These are phyloP conservation scores for Fusarium tuaranense DNA, from an alignment of 2,329 filamentous ascomycete genomes.

Conservation along the genomic window DNA sequence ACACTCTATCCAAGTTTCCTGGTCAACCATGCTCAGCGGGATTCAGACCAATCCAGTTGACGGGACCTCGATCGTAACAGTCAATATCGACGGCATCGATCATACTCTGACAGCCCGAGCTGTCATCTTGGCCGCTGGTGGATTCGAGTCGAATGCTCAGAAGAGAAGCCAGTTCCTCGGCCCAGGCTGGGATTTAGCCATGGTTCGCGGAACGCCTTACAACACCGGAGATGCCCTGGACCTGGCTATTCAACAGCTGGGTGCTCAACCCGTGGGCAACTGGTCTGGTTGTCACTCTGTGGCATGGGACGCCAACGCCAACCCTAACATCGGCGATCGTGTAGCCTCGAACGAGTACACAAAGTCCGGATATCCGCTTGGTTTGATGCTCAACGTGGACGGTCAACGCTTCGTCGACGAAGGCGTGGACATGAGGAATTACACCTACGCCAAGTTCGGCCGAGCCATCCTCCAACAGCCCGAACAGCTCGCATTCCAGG, in stretches of 20 bases:
- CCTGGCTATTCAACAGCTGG: slow-evolving; percentile 62
- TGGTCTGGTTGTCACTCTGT: slow-evolving; percentile 75
- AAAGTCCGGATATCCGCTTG: slow-evolving; percentile 76
- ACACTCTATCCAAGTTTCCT: slow-evolving; percentile 49
- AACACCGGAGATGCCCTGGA: slow-evolving; percentile 53
- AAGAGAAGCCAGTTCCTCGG: slow-evolving; percentile 68
- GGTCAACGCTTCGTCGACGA: slow-evolving; percentile 75
- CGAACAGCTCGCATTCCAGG: slow-evolving; percentile 69
- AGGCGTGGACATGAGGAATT: slow-evolving; percentile 73
- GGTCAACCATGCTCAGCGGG: slow-evolving; percentile 58
- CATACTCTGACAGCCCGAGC: slow-evolving; percentile 51
- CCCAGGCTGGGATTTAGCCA: slow-evolving; percentile 37
- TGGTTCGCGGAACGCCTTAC: slow-evolving; percentile 43
- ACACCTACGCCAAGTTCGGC: slow-evolving; percentile 76
- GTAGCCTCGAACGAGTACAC: slow-evolving; percentile 74
- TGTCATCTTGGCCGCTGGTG: slow-evolving; percentile 69
- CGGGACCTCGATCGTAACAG: slow-evolving; percentile 28
- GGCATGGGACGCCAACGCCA: slow-evolving; percentile 73
- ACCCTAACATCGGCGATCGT: slow-evolving; percentile 65
- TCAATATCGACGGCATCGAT: slow-evolving; percentile 46
- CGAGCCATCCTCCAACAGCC: slow-evolving; percentile 71
- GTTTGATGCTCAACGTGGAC: slow-evolving; percentile 70
- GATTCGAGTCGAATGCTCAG: slow-evolving; percentile 70
- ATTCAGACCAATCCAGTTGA: slow-evolving; percentile 47
- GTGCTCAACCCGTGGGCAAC: slow-evolving; percentile 66